Evolutionary conservation across 2,329 filamentous ascomycete species (phyloP).

Genomic region (Neopestalotiopsis sp.): DNA sequence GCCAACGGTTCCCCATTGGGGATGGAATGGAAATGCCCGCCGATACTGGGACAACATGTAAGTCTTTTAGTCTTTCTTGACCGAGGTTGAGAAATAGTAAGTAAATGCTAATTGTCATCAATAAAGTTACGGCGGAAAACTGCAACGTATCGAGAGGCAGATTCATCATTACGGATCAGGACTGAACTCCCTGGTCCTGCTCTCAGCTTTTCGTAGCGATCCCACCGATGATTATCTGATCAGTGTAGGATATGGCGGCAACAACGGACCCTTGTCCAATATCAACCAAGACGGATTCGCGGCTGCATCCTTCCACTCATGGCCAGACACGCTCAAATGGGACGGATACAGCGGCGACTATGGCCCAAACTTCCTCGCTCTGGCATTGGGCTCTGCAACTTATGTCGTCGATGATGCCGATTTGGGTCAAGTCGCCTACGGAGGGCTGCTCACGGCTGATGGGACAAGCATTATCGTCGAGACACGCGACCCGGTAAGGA

Average conservation of each 20-base stretch:
- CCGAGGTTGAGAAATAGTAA: neutral
- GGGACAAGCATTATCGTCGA: constrained; percentile 37
- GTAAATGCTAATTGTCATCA: neutral
- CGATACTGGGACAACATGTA: constrained; percentile 65
- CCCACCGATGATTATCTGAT: constrained; percentile 54
- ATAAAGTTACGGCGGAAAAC: constrained; percentile 46
- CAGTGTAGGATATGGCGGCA: constrained; percentile 59
- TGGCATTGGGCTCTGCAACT: constrained; percentile 53
- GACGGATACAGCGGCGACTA: constrained; percentile 64
- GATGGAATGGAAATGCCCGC: constrained; percentile 65
- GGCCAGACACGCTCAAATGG: constrained; percentile 59
- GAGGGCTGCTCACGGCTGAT: constrained; percentile 43
- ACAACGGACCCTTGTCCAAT: constrained; percentile 57
- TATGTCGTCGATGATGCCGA: constrained; percentile 52
- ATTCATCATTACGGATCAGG: constrained; percentile 67
- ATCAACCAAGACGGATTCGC: constrained; percentile 61
- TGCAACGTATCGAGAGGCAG: constrained; percentile 50
- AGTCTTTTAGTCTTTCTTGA: constrained; percentile 25
- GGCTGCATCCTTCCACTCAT: constrained; percentile 61
- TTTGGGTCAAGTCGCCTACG: constrained; percentile 55
- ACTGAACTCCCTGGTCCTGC: constrained; percentile 60
- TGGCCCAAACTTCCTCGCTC: constrained; percentile 57
- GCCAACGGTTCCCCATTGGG: constrained; percentile 65
- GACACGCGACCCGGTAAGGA: constrained; percentile 51
- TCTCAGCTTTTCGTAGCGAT: constrained; percentile 54